Evolutionary conservation across 1,284 basidiomycete species (phyloP).

Genomic region (Pyrrhoderma lamaoense): DNA sequence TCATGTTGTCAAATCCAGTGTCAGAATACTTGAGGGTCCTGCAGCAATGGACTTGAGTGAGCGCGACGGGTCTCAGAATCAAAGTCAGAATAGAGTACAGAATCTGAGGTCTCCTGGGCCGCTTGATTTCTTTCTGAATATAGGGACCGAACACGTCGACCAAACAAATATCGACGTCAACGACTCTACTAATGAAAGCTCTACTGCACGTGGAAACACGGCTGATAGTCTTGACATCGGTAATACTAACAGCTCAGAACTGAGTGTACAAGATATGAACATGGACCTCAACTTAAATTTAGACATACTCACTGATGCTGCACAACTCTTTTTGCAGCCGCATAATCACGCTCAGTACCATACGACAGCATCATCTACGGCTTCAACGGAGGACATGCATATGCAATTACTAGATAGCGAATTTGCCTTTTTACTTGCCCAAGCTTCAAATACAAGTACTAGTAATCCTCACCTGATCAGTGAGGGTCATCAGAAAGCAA

Average conservation of each 20-base stretch:
- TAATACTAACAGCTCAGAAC: background rate
- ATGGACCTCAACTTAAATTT: background rate
- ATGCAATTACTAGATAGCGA: background rate
- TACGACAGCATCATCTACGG: background rate
- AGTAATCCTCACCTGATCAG: background rate
- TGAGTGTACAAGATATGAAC: background rate
- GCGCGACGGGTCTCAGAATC: no score
- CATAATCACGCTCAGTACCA: background rate
- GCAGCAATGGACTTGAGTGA: no score
- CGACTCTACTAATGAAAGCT: background rate
- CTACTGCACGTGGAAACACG: no score
- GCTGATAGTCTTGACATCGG: no score
- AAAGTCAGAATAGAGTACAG: no score
- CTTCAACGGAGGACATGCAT: background rate
- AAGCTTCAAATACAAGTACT: background rate
- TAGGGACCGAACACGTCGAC: constrained; percentile 50
- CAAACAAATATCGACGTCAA: constrained; percentile 26
- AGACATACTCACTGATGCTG: background rate
- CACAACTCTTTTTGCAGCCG: background rate
- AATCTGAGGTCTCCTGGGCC: no score
- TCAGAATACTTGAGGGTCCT: no score
- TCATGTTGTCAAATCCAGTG: no score
- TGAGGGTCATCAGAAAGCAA: background rate
- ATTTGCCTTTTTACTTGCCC: background rate
- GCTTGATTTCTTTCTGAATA: background rate